Evolutionary conservation across 2,329 filamentous ascomycete species (phyloP), one percentile per base, ranked within the genome.

Genomic region (Pseudocercospora pini-densiflorae): DNA sequence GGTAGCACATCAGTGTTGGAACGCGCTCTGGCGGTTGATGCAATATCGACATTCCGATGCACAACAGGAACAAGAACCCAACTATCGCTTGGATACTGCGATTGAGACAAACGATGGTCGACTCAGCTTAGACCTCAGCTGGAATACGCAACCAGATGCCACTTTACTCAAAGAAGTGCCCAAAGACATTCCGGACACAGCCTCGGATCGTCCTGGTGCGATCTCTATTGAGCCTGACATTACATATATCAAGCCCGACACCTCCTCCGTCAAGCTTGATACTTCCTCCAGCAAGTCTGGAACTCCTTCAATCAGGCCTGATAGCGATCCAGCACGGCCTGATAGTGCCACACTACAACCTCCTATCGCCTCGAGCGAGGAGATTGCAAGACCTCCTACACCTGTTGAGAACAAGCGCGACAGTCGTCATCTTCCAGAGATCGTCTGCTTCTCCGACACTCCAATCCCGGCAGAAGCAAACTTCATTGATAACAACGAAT

Each of bases 401-500:
- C 51, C 51, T n/a, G 51, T 54, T 4, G 51, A 54, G 21, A 54
- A 27, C 51, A 54, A 54, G 8, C 51, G 51, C 16, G 51, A 54
- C 51, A 55, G 51, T n/a, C 51, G 51, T 5, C 16, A 31, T 27
- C 51, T 55, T 19, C 51, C 51, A 8, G 51, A 55, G 31, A 19
- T 55, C 8, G 51, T 31, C 23, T 55, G 51, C 27, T 55, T 55
- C 51, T 14, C 23, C 5, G 51, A 55, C 24, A 55, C 24, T 9
- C 51, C 51, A n/a, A 55, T 55, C 27, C 51, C 51, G 16, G 14
- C 27, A 24, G 23, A 55, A 31, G 27, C 7, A 29, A 55, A 55
- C 24, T 5, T 55, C 12, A 55, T 55, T 16, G 51, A 55, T 9
- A 55, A 55, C 51, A 31, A 19, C 16, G 51, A n/a, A 55, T 21